Evolutionary conservation across 2,329 filamentous ascomycete species (phyloP).

Genomic region (Fusarium citri): DNA sequence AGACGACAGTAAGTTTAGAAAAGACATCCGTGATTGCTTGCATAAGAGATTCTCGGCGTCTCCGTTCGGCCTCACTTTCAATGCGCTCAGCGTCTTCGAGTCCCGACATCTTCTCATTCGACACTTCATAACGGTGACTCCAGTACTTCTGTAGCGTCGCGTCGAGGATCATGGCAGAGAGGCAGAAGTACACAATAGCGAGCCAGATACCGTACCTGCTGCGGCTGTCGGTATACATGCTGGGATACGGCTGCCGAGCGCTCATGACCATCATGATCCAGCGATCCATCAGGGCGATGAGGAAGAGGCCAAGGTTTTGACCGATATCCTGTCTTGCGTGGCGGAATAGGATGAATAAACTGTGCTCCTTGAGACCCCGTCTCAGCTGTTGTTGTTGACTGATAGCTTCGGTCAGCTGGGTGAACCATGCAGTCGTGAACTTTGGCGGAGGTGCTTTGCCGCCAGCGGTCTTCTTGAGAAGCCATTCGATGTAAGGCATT

Average conservation of each 20-base stretch:
- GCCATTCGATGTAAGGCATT: constrained; percentile 33
- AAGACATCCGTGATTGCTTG: neutral
- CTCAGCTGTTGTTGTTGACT: constrained; percentile 25
- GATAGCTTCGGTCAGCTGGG: constrained; percentile 21
- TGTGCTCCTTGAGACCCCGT: constrained; percentile 34
- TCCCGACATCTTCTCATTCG: constrained; percentile 15
- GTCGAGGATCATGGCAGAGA: constrained; percentile 32
- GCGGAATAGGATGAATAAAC: constrained; percentile 28
- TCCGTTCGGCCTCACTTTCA: neutral
- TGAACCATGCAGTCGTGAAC: constrained; percentile 38
- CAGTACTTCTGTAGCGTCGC: constrained; percentile 34
- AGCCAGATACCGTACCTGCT: constrained; percentile 33
- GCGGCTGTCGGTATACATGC: constrained; percentile 31
- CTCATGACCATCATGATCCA: constrained; percentile 39
- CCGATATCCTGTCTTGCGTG: constrained; percentile 31
- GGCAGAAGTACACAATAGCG: constrained; percentile 35
- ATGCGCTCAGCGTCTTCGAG: neutral
- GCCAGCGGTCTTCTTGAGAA: constrained; percentile 26
- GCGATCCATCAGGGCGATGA: constrained; percentile 36
- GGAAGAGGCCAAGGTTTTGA: constrained; percentile 33
- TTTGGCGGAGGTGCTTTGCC: neutral
- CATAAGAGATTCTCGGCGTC: neutral
- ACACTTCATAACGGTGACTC: constrained; percentile 10
- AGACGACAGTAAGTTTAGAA: neutral
- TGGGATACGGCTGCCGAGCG: constrained; percentile 28